phyloP scores from a whole-genome alignment of 768 basidiomycete species.

The Pulveroboletus sp. region DNA sequence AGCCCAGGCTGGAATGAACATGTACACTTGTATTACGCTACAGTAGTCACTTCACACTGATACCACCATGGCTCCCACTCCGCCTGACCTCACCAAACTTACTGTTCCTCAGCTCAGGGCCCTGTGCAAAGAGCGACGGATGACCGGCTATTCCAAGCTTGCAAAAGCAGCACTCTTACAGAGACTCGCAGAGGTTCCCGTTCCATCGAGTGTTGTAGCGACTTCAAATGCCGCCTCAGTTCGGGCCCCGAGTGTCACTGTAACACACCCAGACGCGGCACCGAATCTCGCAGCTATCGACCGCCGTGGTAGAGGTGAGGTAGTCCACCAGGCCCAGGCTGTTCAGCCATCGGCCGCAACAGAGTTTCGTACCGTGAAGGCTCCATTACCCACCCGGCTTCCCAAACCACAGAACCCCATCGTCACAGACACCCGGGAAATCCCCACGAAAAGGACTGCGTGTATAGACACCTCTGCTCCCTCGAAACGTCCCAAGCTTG shows the following conservation, averaged over 20 bases:
- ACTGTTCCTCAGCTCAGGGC: constrained; percentile 65
- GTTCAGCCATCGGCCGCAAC: background rate
- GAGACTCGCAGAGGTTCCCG: constrained; percentile 33
- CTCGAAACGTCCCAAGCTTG: constrained; percentile 12
- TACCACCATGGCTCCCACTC: constrained; percentile 10
- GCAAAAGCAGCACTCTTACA: constrained; percentile 54
- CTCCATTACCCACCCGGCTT: background rate
- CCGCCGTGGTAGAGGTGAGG: background rate
- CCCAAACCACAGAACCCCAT: background rate
- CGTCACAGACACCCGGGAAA: background rate
- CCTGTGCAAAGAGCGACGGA: constrained; percentile 60
- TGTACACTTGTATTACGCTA: too few relatives aligned
- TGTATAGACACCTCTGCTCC: constrained; percentile 16
- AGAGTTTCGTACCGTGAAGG: background rate
- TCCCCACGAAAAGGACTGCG: constrained; percentile 16
- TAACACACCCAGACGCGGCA: background rate
- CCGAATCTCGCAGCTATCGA: background rate
- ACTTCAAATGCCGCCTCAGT: background rate
- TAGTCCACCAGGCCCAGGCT: background rate
- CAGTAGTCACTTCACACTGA: too few relatives aligned
- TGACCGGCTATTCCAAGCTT: constrained; percentile 69
- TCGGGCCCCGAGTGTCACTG: background rate
- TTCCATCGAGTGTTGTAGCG: background rate
- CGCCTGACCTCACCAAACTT: constrained; percentile 32
- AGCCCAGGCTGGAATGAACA: too few relatives aligned